Base-by-base conservation (phyloP, 495 filamentous ascomycete genomes). In the Glonium stellatum region DNA sequence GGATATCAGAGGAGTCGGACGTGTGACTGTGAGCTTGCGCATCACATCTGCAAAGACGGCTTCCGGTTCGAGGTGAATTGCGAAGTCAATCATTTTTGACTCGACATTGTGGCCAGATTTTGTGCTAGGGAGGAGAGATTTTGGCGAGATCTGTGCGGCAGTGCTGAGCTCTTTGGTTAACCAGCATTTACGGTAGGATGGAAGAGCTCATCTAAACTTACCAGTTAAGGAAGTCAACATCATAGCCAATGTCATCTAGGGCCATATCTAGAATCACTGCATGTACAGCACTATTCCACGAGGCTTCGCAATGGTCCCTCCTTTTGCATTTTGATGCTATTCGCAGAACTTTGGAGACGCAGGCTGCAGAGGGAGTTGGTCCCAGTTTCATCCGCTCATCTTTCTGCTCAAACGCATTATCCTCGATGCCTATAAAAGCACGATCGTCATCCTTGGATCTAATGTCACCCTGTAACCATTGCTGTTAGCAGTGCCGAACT, bases 51-150 rank as follows among this genome's bases (percentile, higher is more conserved):
- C 15, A 6, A 54, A 27, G 9, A 9, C 11, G 23, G 10, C 10
- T 11, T 12, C 10, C 10, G 9, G 10, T 37, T 54, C 51, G 6
- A 54, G 11, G 15, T 21, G 8, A 27, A 54, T 54, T 5, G 51
- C 51, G 34, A 54, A 54, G 34, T 54, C 34, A 19, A 34, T 19
- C 51, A 54, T 54, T 27, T 54, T 54, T 5, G 11, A 21, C 15
- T 54, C 11, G 11, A 19, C 10, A n/a, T 9, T 19, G 22, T 12
- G 10, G 8, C n/a, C 51, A 6, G 22, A n/a, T 6, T 54, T 5
- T 9, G 8, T 37, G 34, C 13, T 12, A 23, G 51, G 34, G 18
- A 34, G 22, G 9, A 54, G 51, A 6, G 9, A 11, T 12, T 11
- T 12, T 8, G 51, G 51, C 11, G 9, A 8, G 18, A 54, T 54